Conservation (phyloP, 140 eudicot genomes). For the Cichorium intybus region DNA sequence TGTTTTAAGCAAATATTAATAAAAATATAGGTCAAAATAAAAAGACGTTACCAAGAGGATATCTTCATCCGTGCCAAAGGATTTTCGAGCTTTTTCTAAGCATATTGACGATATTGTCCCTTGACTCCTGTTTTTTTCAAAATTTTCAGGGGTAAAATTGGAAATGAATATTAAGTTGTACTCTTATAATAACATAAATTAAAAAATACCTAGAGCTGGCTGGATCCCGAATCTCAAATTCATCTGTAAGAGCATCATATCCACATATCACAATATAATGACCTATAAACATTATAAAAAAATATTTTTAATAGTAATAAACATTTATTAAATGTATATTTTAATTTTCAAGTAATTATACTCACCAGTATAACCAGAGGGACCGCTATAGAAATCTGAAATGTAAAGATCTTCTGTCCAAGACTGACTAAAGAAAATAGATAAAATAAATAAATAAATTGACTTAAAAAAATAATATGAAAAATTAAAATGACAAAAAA, state of each 20-base stretch:
- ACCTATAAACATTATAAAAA: slow-evolving; percentile 38
- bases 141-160: neutral
- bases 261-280: slow-evolving; percentile 84
- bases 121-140: slow-evolving; percentile 42
- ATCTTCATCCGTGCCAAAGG: slow-evolving; percentile 91
- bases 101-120: slow-evolving; percentile 51
- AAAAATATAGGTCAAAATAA: too few species aligned
- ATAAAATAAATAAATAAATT: neutral
- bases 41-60: slow-evolving; percentile 60
- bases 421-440: slow-evolving; percentile 40
- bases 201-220: slow-evolving; percentile 66
- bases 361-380: slow-evolving; percentile 67
- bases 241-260: slow-evolving; percentile 61
- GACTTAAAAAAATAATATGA: neutral
- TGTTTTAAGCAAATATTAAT: too few species aligned
- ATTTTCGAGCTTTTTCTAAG: slow-evolving; percentile 74
- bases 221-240: slow-evolving; percentile 89
- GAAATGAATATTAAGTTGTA: neutral
- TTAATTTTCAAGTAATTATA: neutral
- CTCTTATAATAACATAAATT: neutral
- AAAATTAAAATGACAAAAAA: neutral
- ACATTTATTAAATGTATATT: too few species aligned
- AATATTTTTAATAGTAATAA: neutral
- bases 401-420: slow-evolving; percentile 45
- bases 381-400: slow-evolving; percentile 39